Percentiles rank a stretch among this genome's conserved stretches.
Evolutionary conservation across 441 rosid species (phyloP).

Genomic region (Raphanus hybrid): DNA sequence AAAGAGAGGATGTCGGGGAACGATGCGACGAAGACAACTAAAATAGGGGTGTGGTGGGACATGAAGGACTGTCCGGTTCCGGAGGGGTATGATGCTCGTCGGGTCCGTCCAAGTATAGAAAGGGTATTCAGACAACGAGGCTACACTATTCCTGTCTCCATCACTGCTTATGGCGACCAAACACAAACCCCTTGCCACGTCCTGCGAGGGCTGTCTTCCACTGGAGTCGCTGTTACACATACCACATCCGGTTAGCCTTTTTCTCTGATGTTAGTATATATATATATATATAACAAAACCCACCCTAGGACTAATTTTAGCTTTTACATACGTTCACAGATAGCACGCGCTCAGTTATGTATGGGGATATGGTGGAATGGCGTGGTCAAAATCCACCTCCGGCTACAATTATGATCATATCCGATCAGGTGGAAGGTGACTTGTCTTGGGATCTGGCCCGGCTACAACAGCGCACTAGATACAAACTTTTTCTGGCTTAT

Average conservation of each 20-base stretch:
- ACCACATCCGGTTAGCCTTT: neutral
- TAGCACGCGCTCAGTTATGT: neutral
- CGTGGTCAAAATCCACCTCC: neutral
- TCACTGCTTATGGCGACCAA: neutral
- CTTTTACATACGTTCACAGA: neutral
- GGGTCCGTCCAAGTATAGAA: neutral
- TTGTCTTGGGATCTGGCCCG: neutral
- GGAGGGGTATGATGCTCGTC: neutral
- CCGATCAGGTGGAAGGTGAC: neutral
- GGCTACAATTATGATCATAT: constrained; percentile 14
- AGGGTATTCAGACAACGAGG: neutral
- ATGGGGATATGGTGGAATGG: neutral
- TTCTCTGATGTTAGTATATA: too few relatives aligned
- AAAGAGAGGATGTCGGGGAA: neutral
- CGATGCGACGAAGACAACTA: neutral
- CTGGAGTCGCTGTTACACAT: neutral
- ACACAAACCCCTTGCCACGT: neutral
- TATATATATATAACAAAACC: too few relatives aligned
- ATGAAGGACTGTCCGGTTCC: neutral
- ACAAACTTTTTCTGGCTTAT: constrained; percentile 12
- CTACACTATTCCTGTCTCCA: neutral
- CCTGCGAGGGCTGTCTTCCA: neutral
- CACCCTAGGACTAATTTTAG: neutral
- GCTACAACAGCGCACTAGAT: neutral
- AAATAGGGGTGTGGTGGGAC: neutral